These are phyloP conservation scores for Euryodendron excelsum DNA, from an alignment of 148 eudicot genomes.

Conservation along the genomic window DNA sequence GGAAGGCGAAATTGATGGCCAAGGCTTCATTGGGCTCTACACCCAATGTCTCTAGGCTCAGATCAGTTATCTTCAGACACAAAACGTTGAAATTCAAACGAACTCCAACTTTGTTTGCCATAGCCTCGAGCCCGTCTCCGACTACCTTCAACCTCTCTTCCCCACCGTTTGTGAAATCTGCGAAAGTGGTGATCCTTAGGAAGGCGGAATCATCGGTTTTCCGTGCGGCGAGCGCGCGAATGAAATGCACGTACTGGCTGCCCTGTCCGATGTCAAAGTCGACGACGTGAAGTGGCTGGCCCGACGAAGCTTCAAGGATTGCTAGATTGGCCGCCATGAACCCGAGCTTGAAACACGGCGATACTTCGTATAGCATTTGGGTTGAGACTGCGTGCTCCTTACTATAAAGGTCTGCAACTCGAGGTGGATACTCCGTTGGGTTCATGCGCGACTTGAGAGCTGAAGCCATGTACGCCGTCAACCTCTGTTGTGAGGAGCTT, in stretches of 20 bases:
- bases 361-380: slow-evolving; percentile 49
- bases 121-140: slow-evolving; percentile 32
- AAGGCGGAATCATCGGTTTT: not conserved
- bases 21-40: slow-evolving; percentile 49
- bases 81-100: slow-evolving; percentile 32
- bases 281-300: slow-evolving; percentile 59
- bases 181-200: slow-evolving; percentile 58
- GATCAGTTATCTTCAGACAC: slow-evolving; percentile 29
- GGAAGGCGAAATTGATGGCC: slow-evolving; percentile 73
- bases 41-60: slow-evolving; percentile 47
- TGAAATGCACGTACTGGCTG: slow-evolving; percentile 57
- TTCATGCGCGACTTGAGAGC: slow-evolving; percentile 64
- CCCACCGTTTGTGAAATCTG: slow-evolving; percentile 28
- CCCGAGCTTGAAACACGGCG: slow-evolving; percentile 75
- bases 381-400: slow-evolving; percentile 47
- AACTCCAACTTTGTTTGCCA: slow-evolving; percentile 45
- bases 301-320: slow-evolving; percentile 65
- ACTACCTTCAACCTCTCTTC: slow-evolving; percentile 39
- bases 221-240: slow-evolving; percentile 55
- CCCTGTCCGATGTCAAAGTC: slow-evolving; percentile 77
- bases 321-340: slow-evolving; percentile 67
- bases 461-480: slow-evolving; percentile 41
- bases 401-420: slow-evolving; percentile 34
- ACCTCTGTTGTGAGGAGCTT: slow-evolving; percentile 63
- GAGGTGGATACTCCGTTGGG: slow-evolving; percentile 29